These are phyloP conservation scores for Sequoiadendron giganteum DNA, from an alignment of 75 land plant genomes.

Conservation along the genomic window DNA sequence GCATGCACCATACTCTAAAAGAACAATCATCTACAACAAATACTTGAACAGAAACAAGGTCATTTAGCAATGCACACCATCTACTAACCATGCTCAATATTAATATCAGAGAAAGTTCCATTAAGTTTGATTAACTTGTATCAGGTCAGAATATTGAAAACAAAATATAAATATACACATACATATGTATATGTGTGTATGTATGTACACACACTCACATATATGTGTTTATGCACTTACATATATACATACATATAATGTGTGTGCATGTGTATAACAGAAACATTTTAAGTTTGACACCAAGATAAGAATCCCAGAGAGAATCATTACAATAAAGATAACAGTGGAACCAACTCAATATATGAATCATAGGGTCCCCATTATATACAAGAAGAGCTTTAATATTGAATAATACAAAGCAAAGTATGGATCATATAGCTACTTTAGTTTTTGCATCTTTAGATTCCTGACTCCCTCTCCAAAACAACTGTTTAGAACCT, in stretches of 20 bases:
- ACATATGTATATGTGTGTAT: not conserved
- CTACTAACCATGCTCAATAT: not conserved
- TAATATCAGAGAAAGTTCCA: not conserved
- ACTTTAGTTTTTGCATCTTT: not conserved
- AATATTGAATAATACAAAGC: not conserved
- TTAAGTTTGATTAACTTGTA: not conserved
- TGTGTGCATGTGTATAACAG: too few relatives aligned
- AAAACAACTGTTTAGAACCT: not conserved
- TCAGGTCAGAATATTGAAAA: not conserved
- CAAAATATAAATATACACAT: not conserved
- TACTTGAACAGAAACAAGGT: not conserved
- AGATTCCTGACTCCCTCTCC: not conserved
- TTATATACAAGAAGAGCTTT: not conserved
- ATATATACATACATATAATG: not conserved
- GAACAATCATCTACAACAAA: not conserved
- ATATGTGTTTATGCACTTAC: not conserved
- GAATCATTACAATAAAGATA: not conserved
- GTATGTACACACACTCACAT: not conserved
- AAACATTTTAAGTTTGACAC: not conserved
- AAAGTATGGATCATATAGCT: constrained; percentile 4
- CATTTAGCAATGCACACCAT: not conserved
- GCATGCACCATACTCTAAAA: not conserved
- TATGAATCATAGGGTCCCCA: not conserved
- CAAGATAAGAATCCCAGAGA: not conserved
- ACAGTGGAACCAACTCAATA: not conserved